Percentiles rank a stretch among this genome's conserved stretches.
phyloP scores from a whole-genome alignment of 805 yeast species.

The Peterozyma toletana region DNA sequence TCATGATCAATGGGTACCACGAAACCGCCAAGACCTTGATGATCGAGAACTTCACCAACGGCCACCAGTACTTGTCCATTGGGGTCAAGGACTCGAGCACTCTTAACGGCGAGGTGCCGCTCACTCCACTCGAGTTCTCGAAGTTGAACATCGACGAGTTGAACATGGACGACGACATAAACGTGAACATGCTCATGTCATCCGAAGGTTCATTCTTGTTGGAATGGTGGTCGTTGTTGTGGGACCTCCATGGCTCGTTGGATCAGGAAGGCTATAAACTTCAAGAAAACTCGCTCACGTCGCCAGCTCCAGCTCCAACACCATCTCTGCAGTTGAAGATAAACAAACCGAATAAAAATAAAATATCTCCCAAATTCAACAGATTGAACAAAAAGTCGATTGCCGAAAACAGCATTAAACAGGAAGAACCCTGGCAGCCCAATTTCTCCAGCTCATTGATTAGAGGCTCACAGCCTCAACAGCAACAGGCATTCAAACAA shows the following conservation, averaged over 20 bases:
- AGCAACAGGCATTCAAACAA: slow-evolving; percentile 15
- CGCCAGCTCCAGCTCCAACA: neutral
- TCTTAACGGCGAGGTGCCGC: slow-evolving; percentile 2
- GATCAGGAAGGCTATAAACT: slow-evolving; percentile 14
- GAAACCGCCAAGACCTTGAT: slow-evolving; percentile 45
- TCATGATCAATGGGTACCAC: slow-evolving; percentile 36
- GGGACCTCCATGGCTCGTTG: slow-evolving; percentile 41
- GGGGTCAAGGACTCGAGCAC: neutral
- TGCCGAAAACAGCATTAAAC: neutral
- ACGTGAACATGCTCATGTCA: slow-evolving; percentile 32
- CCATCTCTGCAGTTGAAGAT: neutral
- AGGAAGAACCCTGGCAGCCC: slow-evolving; percentile 13
- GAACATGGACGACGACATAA: slow-evolving; percentile 11
- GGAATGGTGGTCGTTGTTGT: slow-evolving; percentile 52
- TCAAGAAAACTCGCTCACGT: slow-evolving; percentile 9
- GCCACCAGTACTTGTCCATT: slow-evolving; percentile 1
- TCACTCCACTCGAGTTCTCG: slow-evolving; percentile 9
- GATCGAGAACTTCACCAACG: slow-evolving; percentile 4
- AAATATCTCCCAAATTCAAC: slow-evolving; percentile 12
- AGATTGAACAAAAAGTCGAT: slow-evolving; percentile 10
- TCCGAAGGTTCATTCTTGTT: slow-evolving; percentile 39
- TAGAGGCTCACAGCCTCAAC: slow-evolving; percentile 15
- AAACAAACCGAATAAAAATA: neutral
- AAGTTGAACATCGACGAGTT: neutral
- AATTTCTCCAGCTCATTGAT: slow-evolving; percentile 9